Evolutionary conservation across 179 eudicot species (phyloP), one percentile per base, ranked within the genome.

Genomic region (Nepenthes alata): DNA sequence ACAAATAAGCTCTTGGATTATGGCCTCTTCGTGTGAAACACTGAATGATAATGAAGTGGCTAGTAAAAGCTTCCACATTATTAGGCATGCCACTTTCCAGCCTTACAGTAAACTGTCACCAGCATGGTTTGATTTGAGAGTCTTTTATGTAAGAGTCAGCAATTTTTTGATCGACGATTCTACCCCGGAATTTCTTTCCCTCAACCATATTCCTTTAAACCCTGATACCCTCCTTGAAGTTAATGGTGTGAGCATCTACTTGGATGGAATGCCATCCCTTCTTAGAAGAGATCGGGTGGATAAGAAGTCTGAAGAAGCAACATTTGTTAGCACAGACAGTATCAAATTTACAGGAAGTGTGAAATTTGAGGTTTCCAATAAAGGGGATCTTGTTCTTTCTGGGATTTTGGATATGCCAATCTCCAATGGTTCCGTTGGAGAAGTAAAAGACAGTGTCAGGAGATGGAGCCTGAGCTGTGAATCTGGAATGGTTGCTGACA

Each of bases 71-170:
- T 77, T 84, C 67, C 39, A 62, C 63, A 57, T 59, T 37, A 35
- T 53, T 41, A 75, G 83, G 71, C 80, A 67, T 67, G n/a, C 72
- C 39, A 37, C 71, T 69, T 80, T 50, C 72, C 84, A 35, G 49
- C 82, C 48, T 2, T 66, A 39, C 50, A 58, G 50, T 2, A 78
- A 62, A 57, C 8, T 35, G 35, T 61, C 77, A 44, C 58, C 79
- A 14, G 65, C 78, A n/a, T 91, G 97, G 97, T 76, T 90, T 57
- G 95, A 88, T 70, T 53, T 83, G 55, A 72, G 85, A 66, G 95
- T 90, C 6, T 85, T 90, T 37, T 90, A 90, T 62, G 86, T 90
- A 51, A 77, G 95, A 66, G 60, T 90, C 51, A 78, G 81, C 76
- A 83, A 82, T 38, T 80, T 76, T 61, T 76, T 67, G 47, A 58